Conservation (phyloP, 441 rosid species). For the Dalechampia spathulata region DNA sequence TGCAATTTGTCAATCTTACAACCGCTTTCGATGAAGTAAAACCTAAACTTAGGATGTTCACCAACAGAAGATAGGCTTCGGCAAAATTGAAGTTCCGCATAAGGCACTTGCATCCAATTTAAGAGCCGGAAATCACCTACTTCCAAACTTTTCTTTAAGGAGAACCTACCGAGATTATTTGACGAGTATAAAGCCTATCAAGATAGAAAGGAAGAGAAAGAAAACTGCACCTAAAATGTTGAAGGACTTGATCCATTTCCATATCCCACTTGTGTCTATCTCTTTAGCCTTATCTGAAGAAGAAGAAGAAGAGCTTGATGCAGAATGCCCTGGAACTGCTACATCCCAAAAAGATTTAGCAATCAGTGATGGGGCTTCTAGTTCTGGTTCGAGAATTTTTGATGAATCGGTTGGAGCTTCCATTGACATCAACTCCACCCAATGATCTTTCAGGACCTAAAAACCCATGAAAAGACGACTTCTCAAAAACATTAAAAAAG, state of each 20-base stretch:
- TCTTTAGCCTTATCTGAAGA: conserved; percentile 22
- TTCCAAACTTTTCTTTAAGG: no score
- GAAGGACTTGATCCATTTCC: conserved; percentile 22
- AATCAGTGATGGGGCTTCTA: conserved; percentile 34
- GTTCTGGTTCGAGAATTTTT: conserved; percentile 52
- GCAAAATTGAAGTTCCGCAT: no score
- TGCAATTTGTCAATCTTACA: no score
- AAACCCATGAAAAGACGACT: not conserved
- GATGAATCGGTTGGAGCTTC: conserved; percentile 46
- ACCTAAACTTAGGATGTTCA: no score
- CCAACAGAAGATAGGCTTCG: no score
- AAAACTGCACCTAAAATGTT: conserved; percentile 37
- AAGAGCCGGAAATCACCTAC: no score
- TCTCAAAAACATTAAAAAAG: conserved; percentile 4
- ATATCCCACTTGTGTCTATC: conserved; percentile 8
- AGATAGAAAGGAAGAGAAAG: conserved; percentile 46
- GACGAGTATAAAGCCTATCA: conserved; percentile 42
- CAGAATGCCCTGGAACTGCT: conserved; percentile 23
- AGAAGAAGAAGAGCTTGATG: conserved; percentile 13
- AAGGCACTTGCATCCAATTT: no score
- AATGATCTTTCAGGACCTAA: conserved; percentile 83
- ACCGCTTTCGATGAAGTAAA: no score
- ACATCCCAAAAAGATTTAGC: conserved; percentile 65
- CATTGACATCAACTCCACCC: conserved; percentile 74
- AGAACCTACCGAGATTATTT: conserved; percentile 18